Base-by-base conservation (phyloP, 192 early-diverging fungal species). In the Coemansia sp. region DNA sequence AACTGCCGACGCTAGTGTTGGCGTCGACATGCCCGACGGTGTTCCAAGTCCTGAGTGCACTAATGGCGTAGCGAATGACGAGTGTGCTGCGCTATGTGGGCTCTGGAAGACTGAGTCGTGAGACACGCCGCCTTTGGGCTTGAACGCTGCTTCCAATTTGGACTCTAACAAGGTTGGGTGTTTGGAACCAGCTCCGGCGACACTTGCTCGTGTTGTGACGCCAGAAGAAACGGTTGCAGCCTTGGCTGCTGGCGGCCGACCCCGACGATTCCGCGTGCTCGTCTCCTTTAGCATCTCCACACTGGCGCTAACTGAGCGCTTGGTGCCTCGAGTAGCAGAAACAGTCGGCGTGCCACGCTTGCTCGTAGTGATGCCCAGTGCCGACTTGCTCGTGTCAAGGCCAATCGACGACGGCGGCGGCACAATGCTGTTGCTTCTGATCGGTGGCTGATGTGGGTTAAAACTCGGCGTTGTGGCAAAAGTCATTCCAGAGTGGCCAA, bases 21-120 rank as follows among this genome's bases (percentile, higher is more conserved):
- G 55, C 55, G 55, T 58, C 27, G 55, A 58, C 55, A 58, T 58
- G 4, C 55, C 55, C 12, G 55, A 58, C 29, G 55, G 55, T 6
- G 55, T 58, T 7, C 55, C 25, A 4, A 58, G 14, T 5, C 15
- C 55, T 1, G 51, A 55, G 21, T 55, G 51, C 51, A 55, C 27
- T 12, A 21, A 21, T 17, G 55, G 55, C 1, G 55, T 58, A 17
- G 27, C 55, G 15, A 58, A 58, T 58, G 29, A 29, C 14, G 51
- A 55, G 51, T 55, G 51, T 15, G 12, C 51, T 3, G 51, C 51
- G 25, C 27, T 58, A 17, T 32, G 15, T 6, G 55, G 55, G 29
- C 55, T 58, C 29, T 58, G 29, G 17, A 58, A 32, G 29, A n/a
- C 29, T 7, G 55, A 17, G 15, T 32, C 55, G 31, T 7, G 29